Base-by-base conservation (phyloP, 164 flowering plant species). In the Annona cherimola region DNA sequence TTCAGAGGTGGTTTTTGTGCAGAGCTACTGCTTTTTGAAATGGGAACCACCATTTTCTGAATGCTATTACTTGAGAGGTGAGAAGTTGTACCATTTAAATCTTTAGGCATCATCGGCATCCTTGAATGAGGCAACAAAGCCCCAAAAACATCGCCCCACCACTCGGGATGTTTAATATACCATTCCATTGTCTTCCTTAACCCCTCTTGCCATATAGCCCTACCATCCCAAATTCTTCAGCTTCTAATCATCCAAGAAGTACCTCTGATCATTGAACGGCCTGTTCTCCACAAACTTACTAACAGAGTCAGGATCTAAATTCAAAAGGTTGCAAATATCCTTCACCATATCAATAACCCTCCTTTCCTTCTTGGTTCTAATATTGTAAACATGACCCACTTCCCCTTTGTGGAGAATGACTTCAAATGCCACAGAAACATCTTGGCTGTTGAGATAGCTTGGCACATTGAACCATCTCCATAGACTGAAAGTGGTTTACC, bases 131-230 rank as follows among this genome's bases (percentile, higher is more conserved):
- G 92, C 54, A 85, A 80, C 74, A 88, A 67, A 2, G 90, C 90
- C 42, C 89, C 86, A 45, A 87, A 45, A 35, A 88, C 92, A 80
- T 87, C 90, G 41, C 92, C 92, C 92, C 92, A 88, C 92, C 92
- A 88, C 69, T 84, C 86, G n/a, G 89, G 88, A 70, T 88, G 83
- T 26, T 77, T 78, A 8, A 67, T 80, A 75, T 88, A 88, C 92
- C 92, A 88, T 62, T 84, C 89, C 67, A 84, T 80, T 4, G 92
- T 88, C 81, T 84, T 87, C 82, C 70, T 84, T 60, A 88, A 45
- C 26, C 92, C 92, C 54, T 86, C 92, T 63, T 85, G 83, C 92
- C 92, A 88, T 6, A 75, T 59, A 11, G 92, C 87, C 87, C 85
- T 74, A 61, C 87, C 92, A 5, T 85, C 73, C 92, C 92, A 88